These are phyloP conservation scores for Stenocarpella maydis DNA, from an alignment of 2,329 filamentous ascomycete genomes.

Conservation along the genomic window DNA sequence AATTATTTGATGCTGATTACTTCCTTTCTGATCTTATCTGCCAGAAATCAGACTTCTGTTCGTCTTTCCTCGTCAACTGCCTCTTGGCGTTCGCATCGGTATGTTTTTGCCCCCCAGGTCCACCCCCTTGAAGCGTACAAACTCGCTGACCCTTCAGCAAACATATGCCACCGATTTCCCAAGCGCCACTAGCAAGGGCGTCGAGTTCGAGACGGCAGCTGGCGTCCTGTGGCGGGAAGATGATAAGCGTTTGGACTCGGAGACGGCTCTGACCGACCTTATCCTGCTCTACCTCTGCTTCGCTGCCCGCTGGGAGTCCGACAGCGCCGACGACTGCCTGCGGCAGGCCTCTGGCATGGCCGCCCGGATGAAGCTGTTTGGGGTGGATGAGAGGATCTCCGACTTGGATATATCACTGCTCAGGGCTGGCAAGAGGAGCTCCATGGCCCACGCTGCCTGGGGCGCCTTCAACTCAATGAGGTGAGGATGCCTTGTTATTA, in stretches of 20 bases:
- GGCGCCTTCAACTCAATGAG: neutral
- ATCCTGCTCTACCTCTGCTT: neutral
- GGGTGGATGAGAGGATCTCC: neutral
- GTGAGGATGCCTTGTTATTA: neutral
- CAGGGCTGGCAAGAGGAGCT: neutral
- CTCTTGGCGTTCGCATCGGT: neutral
- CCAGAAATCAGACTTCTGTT: neutral
- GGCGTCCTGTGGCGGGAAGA: neutral
- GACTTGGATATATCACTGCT: neutral
- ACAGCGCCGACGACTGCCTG: neutral
- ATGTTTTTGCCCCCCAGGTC: neutral
- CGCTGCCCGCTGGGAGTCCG: neutral
- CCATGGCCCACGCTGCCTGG: neutral
- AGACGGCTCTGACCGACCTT: neutral
- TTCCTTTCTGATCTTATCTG: neutral
- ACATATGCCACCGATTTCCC: neutral
- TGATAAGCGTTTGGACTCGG: neutral
- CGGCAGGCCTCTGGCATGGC: neutral
- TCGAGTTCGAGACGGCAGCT: neutral
- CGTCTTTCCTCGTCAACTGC: neutral
- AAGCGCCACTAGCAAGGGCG: neutral
- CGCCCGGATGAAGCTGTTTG: neutral
- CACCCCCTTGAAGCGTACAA: no score
- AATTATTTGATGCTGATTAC: neutral
- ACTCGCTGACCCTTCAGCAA: neutral